Conservation (phyloP, 1,284 basidiomycete species). For the Ceratobasidium theobromae region DNA sequence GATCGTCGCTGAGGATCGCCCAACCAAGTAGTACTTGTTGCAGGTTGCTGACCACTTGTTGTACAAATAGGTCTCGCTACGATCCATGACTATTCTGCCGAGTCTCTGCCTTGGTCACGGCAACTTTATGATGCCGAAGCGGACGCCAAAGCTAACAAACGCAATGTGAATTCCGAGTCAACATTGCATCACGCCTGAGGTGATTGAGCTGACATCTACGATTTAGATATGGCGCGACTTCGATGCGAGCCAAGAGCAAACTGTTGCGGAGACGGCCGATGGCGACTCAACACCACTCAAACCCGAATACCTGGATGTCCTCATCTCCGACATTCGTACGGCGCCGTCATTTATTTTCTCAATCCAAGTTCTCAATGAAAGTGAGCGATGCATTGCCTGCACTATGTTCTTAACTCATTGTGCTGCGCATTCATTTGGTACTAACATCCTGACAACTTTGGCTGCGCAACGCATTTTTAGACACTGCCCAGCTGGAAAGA, state of each 20-base stretch:
- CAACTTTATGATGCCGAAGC: slow-evolving; percentile 85
- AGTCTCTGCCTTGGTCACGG: slow-evolving; percentile 72
- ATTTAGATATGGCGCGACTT: slow-evolving; percentile 79
- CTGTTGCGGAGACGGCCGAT: slow-evolving; percentile 46
- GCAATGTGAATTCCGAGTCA: slow-evolving; percentile 58
- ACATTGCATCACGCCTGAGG: neutral
- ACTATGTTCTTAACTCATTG: neutral
- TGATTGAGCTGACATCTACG: slow-evolving; percentile 31
- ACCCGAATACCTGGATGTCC: slow-evolving; percentile 86
- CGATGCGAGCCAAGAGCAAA: slow-evolving; percentile 58
- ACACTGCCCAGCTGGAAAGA: slow-evolving; percentile 85
- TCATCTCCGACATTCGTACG: slow-evolving; percentile 85
- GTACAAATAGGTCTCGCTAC: slow-evolving; percentile 54
- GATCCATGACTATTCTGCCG: slow-evolving; percentile 87
- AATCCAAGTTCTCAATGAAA: slow-evolving; percentile 87
- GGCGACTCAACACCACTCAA: slow-evolving; percentile 60
- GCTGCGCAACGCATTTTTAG: slow-evolving; percentile 46
- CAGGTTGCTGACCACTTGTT: slow-evolving; percentile 1
- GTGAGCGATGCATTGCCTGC: slow-evolving; percentile 47
- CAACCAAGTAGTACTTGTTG: neutral
- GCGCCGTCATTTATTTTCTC: slow-evolving; percentile 82
- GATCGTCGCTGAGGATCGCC: slow-evolving; percentile 14
- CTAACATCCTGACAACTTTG: neutral
- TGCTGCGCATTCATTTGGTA: neutral
- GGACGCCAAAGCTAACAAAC: slow-evolving; percentile 74